These are phyloP conservation scores for Artemisia argyi DNA, from an alignment of 129 eudicot genomes.

Conservation along the genomic window DNA sequence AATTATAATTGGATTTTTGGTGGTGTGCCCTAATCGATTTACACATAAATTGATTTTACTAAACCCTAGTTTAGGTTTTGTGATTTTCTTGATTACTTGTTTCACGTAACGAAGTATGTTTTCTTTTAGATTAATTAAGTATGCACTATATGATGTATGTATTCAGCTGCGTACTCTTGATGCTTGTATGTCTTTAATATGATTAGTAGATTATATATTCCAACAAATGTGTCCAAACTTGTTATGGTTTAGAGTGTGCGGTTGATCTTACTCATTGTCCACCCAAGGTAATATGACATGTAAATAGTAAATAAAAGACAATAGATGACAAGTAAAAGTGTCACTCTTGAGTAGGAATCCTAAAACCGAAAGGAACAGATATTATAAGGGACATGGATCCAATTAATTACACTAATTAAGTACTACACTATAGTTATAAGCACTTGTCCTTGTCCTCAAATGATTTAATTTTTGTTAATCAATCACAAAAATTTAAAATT, in stretches of 20 bases:
- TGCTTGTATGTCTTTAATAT: too few species aligned
- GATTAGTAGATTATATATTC: too few species aligned
- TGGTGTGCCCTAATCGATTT: too few species aligned
- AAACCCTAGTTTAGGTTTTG: too few species aligned
- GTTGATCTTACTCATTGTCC: neutral
- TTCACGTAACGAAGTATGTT: too few species aligned
- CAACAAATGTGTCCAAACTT: neutral
- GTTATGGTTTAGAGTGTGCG: neutral
- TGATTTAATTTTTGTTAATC: conserved; percentile 17
- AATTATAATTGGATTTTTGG: too few species aligned
- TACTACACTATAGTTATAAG: conserved; percentile 11
- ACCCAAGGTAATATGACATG: conserved; percentile 6
- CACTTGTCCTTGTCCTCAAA: conserved; percentile 26
- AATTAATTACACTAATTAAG: neutral
- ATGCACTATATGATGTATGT: too few species aligned
- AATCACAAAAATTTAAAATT: conserved; percentile 3
- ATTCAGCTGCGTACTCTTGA: too few species aligned
- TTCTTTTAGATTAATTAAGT: too few species aligned
- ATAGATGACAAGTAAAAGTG: neutral
- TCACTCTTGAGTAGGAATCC: conserved; percentile 6
- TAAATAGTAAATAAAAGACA: neutral
- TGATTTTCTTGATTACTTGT: too few species aligned
- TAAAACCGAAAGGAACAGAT: conserved; percentile 10
- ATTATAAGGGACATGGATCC: neutral
- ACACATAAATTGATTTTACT: too few species aligned